Evolutionary conservation across 331 rosid genomes (phyloP).

Genomic region (Phaseolus coccineus): DNA sequence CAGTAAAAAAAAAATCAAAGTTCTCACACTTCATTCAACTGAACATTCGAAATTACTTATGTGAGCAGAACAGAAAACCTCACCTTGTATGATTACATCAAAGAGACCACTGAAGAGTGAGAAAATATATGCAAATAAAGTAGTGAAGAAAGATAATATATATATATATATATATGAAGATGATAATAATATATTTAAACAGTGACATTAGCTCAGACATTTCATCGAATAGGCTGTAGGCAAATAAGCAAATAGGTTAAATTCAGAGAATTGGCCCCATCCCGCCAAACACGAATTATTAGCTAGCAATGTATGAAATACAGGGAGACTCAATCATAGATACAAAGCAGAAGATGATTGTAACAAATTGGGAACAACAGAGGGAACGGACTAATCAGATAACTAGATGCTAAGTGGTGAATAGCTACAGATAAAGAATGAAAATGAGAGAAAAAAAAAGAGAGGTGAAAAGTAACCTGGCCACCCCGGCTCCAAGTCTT

Average conservation of each 20-base stretch:
- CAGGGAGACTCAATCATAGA: neutral
- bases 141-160: neutral
- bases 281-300: neutral
- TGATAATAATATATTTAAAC: neutral
- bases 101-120: neutral
- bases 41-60: neutral
- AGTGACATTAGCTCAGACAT: neutral
- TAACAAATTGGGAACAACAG: neutral
- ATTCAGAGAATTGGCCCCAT: no score
- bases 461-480: constrained; percentile 61
- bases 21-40: neutral
- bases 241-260: neutral
- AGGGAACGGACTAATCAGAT: neutral
- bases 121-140: neutral
- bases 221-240: neutral
- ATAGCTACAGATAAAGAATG: neutral
- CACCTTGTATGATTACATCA: neutral
- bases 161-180: neutral
- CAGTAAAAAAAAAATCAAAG: neutral
- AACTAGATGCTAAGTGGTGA: no score
- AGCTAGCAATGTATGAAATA: neutral
- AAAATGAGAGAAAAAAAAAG: neutral
- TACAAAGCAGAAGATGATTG: neutral
- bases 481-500: constrained; percentile 87
- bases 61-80: neutral